These are phyloP conservation scores for Amaranthus palmeri DNA, from an alignment of 148 eudicot species.

Conservation along the genomic window DNA sequence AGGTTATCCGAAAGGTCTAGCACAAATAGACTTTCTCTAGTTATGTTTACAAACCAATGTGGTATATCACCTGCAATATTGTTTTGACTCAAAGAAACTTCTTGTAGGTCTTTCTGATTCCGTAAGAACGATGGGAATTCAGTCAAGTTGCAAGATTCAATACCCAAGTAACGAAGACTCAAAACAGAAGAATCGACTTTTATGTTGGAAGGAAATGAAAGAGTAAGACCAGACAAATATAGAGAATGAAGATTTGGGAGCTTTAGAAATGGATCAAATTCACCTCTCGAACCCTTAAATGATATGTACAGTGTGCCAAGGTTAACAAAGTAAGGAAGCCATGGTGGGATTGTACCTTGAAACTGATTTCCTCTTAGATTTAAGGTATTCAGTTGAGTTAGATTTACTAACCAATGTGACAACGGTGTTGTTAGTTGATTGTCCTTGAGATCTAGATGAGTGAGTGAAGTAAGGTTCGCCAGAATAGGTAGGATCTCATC, in stretches of 20 bases:
- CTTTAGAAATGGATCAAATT: no score
- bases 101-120: neutral
- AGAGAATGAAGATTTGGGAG: neutral
- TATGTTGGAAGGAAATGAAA: slow-evolving; percentile 1
- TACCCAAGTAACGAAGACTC: neutral
- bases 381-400: neutral
- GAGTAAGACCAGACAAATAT: neutral
- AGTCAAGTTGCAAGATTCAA: slow-evolving; percentile 12
- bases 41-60: slow-evolving; percentile 26
- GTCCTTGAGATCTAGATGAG: neutral
- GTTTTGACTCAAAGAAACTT: neutral
- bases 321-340: neutral
- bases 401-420: slow-evolving; percentile 9
- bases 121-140: slow-evolving; percentile 8
- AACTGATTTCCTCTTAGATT: neutral
- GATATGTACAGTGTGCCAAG: no score
- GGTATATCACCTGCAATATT: slow-evolving; percentile 15
- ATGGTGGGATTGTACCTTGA: neutral
- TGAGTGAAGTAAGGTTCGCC: neutral
- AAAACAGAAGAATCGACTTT: neutral
- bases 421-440: neutral
- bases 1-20: neutral
- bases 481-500: neutral
- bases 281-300: no score
- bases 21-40: neutral